Percentiles rank a stretch among this genome's conserved stretches.
These are phyloP conservation scores for Phialophora expanda DNA, from an alignment of 2,329 filamentous ascomycete species.

Conservation along the genomic window DNA sequence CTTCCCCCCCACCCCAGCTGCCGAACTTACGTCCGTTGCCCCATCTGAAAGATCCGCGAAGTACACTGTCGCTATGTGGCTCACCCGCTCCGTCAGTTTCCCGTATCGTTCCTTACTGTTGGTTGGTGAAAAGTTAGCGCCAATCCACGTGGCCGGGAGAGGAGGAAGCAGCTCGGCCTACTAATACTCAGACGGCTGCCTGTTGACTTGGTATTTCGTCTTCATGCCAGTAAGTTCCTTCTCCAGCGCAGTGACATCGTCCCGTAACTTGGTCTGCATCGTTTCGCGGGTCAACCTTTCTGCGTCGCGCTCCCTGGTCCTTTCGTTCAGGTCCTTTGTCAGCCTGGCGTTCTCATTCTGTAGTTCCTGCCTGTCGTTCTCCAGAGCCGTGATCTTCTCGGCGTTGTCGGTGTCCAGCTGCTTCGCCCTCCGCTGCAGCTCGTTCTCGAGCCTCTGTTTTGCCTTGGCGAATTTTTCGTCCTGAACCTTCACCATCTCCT, in stretches of 20 bases:
- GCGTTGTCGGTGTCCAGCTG: constrained; percentile 13
- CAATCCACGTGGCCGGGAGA: not conserved
- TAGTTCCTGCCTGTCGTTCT: constrained; percentile 2
- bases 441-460: not conserved
- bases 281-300: constrained; percentile 1
- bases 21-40: constrained; percentile 4
- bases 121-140: not conserved
- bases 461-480: not conserved
- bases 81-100: constrained; percentile 3
- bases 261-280: constrained; percentile 4
- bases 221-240: constrained; percentile 11
- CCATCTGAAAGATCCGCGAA: not conserved
- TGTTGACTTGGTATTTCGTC: constrained; percentile 7
- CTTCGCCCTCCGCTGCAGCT: constrained; percentile 10
- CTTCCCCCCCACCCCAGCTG: not conserved
- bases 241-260: not conserved
- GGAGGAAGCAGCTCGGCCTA: not conserved
- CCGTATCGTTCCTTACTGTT: constrained; percentile 3
- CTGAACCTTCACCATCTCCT: constrained; percentile 1
- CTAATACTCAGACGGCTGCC: constrained; percentile 5
- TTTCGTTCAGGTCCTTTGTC: not conserved
- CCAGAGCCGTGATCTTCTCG: constrained; percentile 3
- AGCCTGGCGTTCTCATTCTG: not conserved
- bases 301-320: not conserved
- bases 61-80: not conserved